These are phyloP conservation scores for Solanum raphanifolium DNA, from an alignment of 257 asterid genomes.

Conservation along the genomic window DNA sequence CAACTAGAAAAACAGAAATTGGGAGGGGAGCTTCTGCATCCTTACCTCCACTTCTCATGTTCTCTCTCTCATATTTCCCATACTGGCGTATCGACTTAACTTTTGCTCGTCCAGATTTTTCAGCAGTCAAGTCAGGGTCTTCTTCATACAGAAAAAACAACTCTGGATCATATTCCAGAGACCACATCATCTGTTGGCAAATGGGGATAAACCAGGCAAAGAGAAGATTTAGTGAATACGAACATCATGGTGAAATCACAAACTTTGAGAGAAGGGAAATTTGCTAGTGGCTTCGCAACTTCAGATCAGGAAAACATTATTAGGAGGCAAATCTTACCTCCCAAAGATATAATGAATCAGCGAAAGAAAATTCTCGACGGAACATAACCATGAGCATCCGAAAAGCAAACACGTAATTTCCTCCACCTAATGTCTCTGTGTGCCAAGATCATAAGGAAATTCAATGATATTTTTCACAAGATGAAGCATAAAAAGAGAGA, in stretches of 20 bases:
- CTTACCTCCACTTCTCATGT: slow-evolving; percentile 39
- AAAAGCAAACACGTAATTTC: slow-evolving; percentile 80
- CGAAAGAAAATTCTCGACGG: slow-evolving; percentile 87
- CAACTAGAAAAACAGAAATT: slow-evolving; percentile 81
- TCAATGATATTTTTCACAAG: background rate
- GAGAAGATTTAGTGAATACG: background rate
- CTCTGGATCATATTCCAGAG: slow-evolving; percentile 75
- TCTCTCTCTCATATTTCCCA: slow-evolving; percentile 73
- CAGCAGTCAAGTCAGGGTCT: slow-evolving; percentile 34
- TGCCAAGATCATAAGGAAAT: slow-evolving; percentile 8
- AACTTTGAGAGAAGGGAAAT: too few species aligned
- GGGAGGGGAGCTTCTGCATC: slow-evolving; percentile 52
- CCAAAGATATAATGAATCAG: slow-evolving; percentile 85
- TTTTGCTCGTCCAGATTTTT: slow-evolving; percentile 41
- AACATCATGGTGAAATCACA: background rate
- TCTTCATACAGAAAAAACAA: slow-evolving; percentile 46
- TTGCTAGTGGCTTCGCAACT: background rate
- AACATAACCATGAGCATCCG: slow-evolving; percentile 96
- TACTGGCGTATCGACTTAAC: slow-evolving; percentile 44
- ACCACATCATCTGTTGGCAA: slow-evolving; percentile 85
- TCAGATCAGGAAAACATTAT: background rate
- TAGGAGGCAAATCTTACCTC: slow-evolving; percentile 41
- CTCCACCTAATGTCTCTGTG: slow-evolving; percentile 80
- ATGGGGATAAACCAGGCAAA: slow-evolving; percentile 9
- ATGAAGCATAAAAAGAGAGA: background rate